phyloP scores from a whole-genome alignment of 129 eudicot species.

The Gnaphalium uliginosum region DNA sequence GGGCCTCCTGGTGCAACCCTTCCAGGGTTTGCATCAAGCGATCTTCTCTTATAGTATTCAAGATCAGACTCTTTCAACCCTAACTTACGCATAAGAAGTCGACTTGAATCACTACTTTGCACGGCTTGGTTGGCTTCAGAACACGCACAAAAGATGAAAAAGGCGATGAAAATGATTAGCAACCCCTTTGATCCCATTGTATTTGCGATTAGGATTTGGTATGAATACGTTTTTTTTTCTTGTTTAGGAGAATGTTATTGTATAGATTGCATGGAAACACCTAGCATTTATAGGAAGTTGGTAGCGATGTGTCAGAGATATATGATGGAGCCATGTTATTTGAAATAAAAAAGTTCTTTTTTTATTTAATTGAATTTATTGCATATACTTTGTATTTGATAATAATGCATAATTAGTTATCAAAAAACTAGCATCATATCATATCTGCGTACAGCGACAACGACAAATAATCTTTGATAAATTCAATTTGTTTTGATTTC shows the following conservation, averaged over 20 bases:
- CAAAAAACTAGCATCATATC: too few species aligned
- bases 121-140: slow-evolving; percentile 19
- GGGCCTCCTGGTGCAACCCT: slow-evolving; percentile 43
- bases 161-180: slow-evolving; percentile 23
- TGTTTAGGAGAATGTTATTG: background rate
- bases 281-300: slow-evolving; percentile 30
- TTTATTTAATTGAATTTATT: too few species aligned
- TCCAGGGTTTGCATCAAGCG: slow-evolving; percentile 23
- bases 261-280: slow-evolving; percentile 29
- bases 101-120: slow-evolving; percentile 23
- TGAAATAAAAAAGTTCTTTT: too few species aligned
- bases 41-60: slow-evolving; percentile 40
- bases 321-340: slow-evolving; percentile 6
- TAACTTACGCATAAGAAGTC: slow-evolving; percentile 35
- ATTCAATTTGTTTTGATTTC: too few species aligned
- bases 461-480: too few species aligned
- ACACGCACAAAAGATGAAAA: slow-evolving; percentile 15
- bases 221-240: slow-evolving; percentile 15
- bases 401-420: too few species aligned
- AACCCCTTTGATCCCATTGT: slow-evolving; percentile 19
- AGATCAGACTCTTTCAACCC: slow-evolving; percentile 35
- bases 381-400: too few species aligned
- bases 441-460: too few species aligned
- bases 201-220: slow-evolving; percentile 20
- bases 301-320: background rate